These are phyloP conservation scores for Penicillium soppii DNA, from an alignment of 495 filamentous ascomycete species.

Conservation along the genomic window DNA sequence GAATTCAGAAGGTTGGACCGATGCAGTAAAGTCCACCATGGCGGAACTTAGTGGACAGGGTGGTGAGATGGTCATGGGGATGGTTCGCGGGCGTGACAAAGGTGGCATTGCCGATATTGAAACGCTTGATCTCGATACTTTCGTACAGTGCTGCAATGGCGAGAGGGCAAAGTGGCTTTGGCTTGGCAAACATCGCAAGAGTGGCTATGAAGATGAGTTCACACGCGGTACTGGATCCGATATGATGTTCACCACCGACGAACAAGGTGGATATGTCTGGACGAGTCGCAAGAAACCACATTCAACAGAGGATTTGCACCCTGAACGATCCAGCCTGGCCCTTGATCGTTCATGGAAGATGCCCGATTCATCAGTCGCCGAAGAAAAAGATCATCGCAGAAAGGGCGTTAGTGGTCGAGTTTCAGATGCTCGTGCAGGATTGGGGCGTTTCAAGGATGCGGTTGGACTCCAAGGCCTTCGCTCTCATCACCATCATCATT, in stretches of 20 bases:
- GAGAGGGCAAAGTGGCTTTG: slow-evolving; percentile 89
- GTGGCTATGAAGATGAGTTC: slow-evolving; percentile 48
- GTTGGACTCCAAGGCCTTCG: slow-evolving; percentile 59
- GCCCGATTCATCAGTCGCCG: slow-evolving; percentile 25
- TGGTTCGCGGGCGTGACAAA: slow-evolving; percentile 86
- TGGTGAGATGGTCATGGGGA: slow-evolving; percentile 88
- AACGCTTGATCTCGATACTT: slow-evolving; percentile 82
- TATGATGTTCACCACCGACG: slow-evolving; percentile 67
- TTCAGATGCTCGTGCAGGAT: slow-evolving; percentile 78
- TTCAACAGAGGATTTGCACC: slow-evolving; percentile 37
- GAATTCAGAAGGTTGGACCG: slow-evolving; percentile 75
- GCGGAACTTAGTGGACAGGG: slow-evolving; percentile 95
- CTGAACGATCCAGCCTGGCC: slow-evolving; percentile 29
- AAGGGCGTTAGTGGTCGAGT: slow-evolving; percentile 78
- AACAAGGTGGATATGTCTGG: slow-evolving; percentile 64
- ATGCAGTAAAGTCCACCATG: slow-evolving; percentile 91
- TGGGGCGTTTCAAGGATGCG: slow-evolving; percentile 82
- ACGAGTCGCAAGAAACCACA: slow-evolving; percentile 53
- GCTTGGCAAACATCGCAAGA: slow-evolving; percentile 80
- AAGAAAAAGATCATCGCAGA: slow-evolving; percentile 66
- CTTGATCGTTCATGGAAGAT: slow-evolving; percentile 32
- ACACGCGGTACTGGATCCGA: slow-evolving; percentile 52
- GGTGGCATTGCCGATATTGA: slow-evolving; percentile 89
- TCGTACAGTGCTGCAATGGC: slow-evolving; percentile 72
- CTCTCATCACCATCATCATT: slow-evolving; percentile 45